Evolutionary conservation across 139 green algal species (phyloP).

Genomic region (Chlamydomonas asymmetrica): DNA sequence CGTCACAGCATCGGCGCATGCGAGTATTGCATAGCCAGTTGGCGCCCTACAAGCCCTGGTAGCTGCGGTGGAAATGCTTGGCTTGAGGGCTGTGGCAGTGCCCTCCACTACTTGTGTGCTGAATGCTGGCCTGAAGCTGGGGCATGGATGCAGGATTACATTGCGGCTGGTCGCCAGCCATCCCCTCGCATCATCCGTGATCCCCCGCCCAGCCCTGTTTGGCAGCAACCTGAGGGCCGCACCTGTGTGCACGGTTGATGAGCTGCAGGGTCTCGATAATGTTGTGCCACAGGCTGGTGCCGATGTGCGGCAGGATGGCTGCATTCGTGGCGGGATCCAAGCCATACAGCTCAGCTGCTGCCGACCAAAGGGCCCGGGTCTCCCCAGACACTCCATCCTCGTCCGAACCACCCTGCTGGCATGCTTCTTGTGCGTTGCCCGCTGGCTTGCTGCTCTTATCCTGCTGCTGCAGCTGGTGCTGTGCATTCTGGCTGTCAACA

Average conservation of each 20-base stretch:
- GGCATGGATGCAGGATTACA: neutral
- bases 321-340: neutral
- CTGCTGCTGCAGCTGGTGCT: too few species aligned
- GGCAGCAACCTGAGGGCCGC: neutral
- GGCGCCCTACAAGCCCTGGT: too few species aligned
- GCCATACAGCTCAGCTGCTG: too few species aligned
- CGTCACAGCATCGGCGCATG: too few species aligned
- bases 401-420: neutral
- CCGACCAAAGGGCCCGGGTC: neutral
- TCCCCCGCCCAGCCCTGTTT: conserved; percentile 1
- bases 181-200: neutral
- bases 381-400: neutral
- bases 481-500: too few species aligned
- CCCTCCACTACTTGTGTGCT: neutral
- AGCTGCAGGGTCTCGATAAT: conserved; percentile 11
- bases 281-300: conserved; percentile 1
- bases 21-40: too few species aligned
- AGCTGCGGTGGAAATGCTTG: too few species aligned
- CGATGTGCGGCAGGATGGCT: neutral
- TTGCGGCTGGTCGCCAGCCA: conserved; percentile 13
- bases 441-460: neutral
- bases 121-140: neutral
- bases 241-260: conserved; percentile 1
- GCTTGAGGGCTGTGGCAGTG: too few species aligned
- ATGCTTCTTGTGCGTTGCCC: neutral